Base-by-base conservation (phyloP, 345 rosid genomes). In the Aegle marmelos region DNA sequence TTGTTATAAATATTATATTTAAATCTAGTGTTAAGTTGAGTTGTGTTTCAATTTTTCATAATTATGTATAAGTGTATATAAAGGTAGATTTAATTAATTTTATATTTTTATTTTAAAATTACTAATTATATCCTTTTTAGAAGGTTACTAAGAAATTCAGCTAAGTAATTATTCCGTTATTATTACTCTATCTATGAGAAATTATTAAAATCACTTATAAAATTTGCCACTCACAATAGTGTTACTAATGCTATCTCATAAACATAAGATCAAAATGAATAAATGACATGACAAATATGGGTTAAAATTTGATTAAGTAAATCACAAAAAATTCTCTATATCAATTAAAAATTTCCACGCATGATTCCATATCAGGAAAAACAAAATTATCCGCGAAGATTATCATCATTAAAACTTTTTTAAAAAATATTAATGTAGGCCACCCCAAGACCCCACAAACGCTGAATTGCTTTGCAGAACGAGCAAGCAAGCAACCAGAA, bases 371-470 rank as follows among this genome's bases (percentile, higher is more conserved):
- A 14, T 37, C 76, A 2, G 24, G 16, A n/a, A 34, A 36, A 36
- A 39, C 24, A 73, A 74, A 39, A 25, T 57, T 61, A 61, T 61
- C 69, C 39, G 22, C 1, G 45, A 74, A 41, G 39, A 37, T 14
- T 25, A 17, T 58, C 7, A 58, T 34, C 8, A 33, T 57, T 33
- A 6, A 30, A 50, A 70, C 61, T 1, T 9, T 8, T 6, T 63
- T 13, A 30, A 45, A 34, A 16, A 30, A 45, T 28, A 22, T 0
- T 3, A 21, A 30, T 4, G 31, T 53, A 25, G 72, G 56, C 56
- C 71, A 31, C 8, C 53, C 4, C 24, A 75, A n/a, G 79, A 54
- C 72, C 73, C 79, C 72, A 76, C 73, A 27, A 65, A 8, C 1
- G 37, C 41, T 34, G 64, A 66, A 56, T 76, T 54, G 63, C 56